Percentiles rank a stretch among this genome's conserved stretches.
Evolutionary conservation across 371 early-diverging fungal genomes (phyloP).

Genomic region (Nematocida sp.): DNA sequence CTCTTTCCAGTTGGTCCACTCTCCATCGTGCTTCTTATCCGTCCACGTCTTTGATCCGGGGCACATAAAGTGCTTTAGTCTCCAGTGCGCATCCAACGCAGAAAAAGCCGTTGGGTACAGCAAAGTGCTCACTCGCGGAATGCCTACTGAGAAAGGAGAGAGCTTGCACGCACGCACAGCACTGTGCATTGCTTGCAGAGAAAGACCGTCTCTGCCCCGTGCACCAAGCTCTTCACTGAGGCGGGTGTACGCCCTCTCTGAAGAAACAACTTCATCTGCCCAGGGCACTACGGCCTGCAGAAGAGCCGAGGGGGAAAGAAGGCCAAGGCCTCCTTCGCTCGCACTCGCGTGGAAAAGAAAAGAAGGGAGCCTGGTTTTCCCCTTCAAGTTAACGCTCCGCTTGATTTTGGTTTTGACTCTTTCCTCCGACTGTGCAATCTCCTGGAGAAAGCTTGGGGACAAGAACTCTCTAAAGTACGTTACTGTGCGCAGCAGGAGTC

Average conservation of each 20-base stretch:
- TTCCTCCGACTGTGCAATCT: slow-evolving; percentile 1
- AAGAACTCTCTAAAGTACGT: slow-evolving; percentile 37
- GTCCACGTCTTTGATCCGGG: slow-evolving; percentile 29
- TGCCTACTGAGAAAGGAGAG: too few relatives aligned
- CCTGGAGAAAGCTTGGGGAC: slow-evolving; percentile 67
- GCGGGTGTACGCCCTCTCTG: not conserved
- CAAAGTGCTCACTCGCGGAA: slow-evolving; percentile 4
- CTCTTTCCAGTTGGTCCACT: slow-evolving; percentile 16
- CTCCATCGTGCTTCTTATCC: slow-evolving; percentile 26
- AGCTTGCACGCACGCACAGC: too few relatives aligned
- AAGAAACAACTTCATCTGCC: slow-evolving; percentile 17
- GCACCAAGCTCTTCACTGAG: not conserved
- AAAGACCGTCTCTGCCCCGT: too few relatives aligned
- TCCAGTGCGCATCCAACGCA: not conserved
- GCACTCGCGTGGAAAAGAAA: slow-evolving; percentile 81
- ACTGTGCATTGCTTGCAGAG: too few relatives aligned
- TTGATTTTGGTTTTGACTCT: slow-evolving; percentile 68
- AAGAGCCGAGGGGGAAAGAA: slow-evolving; percentile 67
- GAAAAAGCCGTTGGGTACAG: not conserved
- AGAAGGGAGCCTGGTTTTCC: slow-evolving; percentile 94
- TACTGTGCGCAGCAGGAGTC: not conserved
- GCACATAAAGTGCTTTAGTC: slow-evolving; percentile 7
- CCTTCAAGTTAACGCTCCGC: slow-evolving; percentile 93
- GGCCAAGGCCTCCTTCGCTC: slow-evolving; percentile 93
- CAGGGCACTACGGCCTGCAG: not conserved